phyloP scores from a whole-genome alignment of 2,329 filamentous ascomycete genomes.

The Fusarium sp. region DNA sequence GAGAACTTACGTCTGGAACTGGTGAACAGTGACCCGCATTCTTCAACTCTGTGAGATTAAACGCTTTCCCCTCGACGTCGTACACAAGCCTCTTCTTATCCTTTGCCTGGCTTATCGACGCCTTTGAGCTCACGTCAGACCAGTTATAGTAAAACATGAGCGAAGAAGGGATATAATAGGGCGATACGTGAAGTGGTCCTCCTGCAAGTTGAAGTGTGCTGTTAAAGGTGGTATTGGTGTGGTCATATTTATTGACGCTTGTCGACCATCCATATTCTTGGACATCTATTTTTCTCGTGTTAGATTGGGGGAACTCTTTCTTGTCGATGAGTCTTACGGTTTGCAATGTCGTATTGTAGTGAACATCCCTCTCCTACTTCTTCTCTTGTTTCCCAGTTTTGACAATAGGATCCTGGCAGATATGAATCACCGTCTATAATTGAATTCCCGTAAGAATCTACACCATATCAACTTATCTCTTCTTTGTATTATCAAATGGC shows the following conservation, averaged over 20 bases:
- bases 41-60: neutral
- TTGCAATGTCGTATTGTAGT: neutral
- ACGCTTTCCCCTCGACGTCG: neutral
- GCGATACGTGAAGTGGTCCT: constrained; percentile 11
- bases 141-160: neutral
- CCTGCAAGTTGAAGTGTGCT: neutral
- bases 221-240: neutral
- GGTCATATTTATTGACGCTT: fast-evolving
- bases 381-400: neutral
- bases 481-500: neutral
- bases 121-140: neutral
- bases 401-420: neutral
- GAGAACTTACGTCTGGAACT: neutral
- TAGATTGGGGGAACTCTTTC: neutral
- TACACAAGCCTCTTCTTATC: neutral
- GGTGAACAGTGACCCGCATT: constrained; percentile 10
- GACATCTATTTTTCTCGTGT: neutral
- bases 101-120: neutral
- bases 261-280: neutral
- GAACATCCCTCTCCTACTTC: neutral
- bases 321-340: neutral
- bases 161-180: neutral
- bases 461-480: neutral
- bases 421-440: neutral
- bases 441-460: neutral